A percentile compares a stretch with the other conserved stretches of the same genome.
phyloP scores from a whole-genome alignment of 345 rosid genomes.

The Iberis pinnata region DNA sequence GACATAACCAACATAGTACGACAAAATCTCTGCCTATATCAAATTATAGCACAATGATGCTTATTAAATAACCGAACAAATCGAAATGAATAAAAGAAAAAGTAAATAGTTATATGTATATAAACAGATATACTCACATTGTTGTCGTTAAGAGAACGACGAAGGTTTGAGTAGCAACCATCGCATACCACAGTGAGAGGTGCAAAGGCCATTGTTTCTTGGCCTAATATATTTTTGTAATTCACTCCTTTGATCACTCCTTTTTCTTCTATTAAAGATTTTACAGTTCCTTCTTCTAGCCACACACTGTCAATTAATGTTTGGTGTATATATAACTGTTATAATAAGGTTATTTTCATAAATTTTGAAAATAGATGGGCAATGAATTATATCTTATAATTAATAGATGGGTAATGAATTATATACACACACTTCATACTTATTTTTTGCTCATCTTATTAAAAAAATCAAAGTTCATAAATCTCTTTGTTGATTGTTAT shows the following conservation, averaged over 20 bases:
- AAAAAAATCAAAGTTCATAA: too few species aligned
- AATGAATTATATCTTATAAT: too few species aligned
- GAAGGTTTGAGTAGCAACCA: constrained; percentile 68
- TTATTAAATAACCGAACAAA: too few species aligned
- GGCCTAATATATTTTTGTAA: constrained; percentile 45
- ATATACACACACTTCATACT: too few species aligned
- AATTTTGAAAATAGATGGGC: too few species aligned
- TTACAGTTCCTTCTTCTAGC: constrained; percentile 49
- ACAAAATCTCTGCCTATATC: background rate
- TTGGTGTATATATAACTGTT: background rate
- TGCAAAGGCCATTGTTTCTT: constrained; percentile 40
- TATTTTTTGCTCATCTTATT: too few species aligned
- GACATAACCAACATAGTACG: constrained; percentile 7
- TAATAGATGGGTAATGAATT: too few species aligned
- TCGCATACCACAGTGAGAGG: constrained; percentile 67
- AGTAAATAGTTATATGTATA: too few species aligned
- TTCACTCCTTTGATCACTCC: constrained; percentile 60
- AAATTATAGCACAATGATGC: too few species aligned
- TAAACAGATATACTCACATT: constrained; percentile 28
- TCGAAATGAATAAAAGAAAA: too few species aligned
- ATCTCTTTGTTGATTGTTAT: too few species aligned
- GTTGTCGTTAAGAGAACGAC: constrained; percentile 53
- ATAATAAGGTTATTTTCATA: too few species aligned
- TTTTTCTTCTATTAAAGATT: constrained; percentile 48
- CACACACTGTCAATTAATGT: constrained; percentile 17